These are phyloP conservation scores for Trichoderma reesei DNA, from an alignment of 495 filamentous ascomycete genomes.

Conservation along the genomic window DNA sequence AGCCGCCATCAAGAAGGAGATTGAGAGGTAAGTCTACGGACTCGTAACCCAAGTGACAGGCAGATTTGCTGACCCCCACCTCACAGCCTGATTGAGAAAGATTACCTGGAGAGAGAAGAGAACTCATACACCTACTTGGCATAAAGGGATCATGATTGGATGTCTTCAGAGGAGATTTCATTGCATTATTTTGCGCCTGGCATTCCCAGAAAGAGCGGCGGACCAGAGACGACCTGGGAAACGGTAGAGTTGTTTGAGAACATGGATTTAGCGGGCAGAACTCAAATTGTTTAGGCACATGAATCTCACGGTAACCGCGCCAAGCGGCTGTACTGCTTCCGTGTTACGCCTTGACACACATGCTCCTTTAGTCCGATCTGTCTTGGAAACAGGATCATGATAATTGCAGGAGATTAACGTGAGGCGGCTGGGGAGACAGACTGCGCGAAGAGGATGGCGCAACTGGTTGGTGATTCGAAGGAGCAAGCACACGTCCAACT, in stretches of 20 bases:
- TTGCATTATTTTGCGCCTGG: not conserved
- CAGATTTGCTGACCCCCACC: constrained; percentile 3
- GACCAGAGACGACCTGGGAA: not conserved
- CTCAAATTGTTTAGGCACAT: not conserved
- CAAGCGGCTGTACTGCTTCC: too few species aligned
- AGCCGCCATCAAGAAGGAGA: constrained; percentile 86
- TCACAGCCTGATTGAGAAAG: constrained; percentile 79
- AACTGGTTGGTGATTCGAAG: not conserved
- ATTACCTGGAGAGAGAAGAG: constrained; percentile 85
- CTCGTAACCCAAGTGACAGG: constrained; percentile 7
- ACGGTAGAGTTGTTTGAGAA: not conserved
- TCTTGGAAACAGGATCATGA: too few species aligned
- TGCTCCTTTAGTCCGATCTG: too few species aligned
- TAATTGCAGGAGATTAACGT: too few species aligned
- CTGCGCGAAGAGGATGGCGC: not conserved
- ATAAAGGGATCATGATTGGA: constrained; percentile 27
- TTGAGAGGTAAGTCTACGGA: constrained; percentile 64
- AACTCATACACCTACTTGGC: constrained; percentile 75
- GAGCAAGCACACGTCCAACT: too few species aligned
- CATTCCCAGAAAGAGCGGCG: not conserved
- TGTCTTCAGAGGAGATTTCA: not conserved
- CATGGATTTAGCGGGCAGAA: not conserved
- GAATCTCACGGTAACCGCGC: not conserved
- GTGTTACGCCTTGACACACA: too few species aligned
- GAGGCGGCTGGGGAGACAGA: too few species aligned